A percentile compares a stretch with the other conserved stretches of the same genome.
Conservation (phyloP, 495 filamentous ascomycete species). For the Penicillium antarcticum region DNA sequence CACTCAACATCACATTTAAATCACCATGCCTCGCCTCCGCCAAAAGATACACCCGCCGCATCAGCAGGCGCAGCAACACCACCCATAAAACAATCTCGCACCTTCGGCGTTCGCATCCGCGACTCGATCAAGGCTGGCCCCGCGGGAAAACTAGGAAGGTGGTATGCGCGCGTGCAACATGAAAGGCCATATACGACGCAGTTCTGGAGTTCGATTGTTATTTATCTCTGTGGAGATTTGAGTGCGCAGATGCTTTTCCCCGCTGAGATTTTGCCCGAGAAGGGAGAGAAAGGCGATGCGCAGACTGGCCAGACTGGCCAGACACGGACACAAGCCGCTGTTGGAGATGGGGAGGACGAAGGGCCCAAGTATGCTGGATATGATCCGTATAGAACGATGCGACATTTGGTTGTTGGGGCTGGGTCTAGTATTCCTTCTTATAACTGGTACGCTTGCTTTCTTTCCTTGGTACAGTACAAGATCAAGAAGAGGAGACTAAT, state of each 20-base stretch:
- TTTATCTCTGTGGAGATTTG: conserved; percentile 78
- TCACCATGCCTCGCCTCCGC: not conserved
- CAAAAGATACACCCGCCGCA: conserved; percentile 6
- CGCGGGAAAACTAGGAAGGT: conserved; percentile 34
- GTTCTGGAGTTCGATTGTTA: conserved; percentile 66
- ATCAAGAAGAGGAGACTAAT: not conserved
- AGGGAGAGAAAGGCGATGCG: not conserved
- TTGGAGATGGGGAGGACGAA: conserved; percentile 19
- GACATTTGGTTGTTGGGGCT: conserved; percentile 71
- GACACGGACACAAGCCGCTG: not conserved
- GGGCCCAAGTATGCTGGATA: conserved; percentile 48
- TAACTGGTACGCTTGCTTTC: no score
- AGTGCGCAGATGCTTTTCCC: conserved; percentile 65
- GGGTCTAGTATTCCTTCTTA: conserved; percentile 73
- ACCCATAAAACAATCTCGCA: conserved; percentile 38
- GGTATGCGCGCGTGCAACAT: conserved; percentile 67
- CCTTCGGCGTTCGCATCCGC: conserved; percentile 51
- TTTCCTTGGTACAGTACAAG: no score
- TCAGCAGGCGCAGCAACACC: conserved; percentile 19
- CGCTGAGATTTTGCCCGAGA: conserved; percentile 17
- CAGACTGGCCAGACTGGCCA: not conserved
- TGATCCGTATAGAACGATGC: conserved; percentile 63
- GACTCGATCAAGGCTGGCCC: conserved; percentile 56
- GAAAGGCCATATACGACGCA: conserved; percentile 75
- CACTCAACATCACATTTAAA: not conserved